Base-by-base conservation (phyloP, 371 early-diverging fungal species). In the Agmasoma carcini region DNA sequence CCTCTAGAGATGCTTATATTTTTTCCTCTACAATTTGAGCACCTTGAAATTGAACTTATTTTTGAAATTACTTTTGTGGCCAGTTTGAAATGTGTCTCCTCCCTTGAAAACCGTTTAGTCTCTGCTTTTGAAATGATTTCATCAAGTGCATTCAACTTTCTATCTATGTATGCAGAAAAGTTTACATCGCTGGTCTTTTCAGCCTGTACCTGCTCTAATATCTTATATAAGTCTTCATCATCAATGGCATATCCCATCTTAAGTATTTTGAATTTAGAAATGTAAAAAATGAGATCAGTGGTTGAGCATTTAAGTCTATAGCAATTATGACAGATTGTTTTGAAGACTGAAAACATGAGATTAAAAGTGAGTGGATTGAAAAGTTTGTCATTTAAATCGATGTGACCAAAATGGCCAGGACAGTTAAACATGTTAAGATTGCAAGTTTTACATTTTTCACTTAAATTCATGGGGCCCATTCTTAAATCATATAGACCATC, bases 401-500 rank as follows among this genome's bases (percentile, higher is more conserved):
- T 72, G 38, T 73, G 62, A 12, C 77, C 77, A 61, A 72, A 74
- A 41, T 76, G 77, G 31, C 77, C 77, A 12, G 69, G 70, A 57
- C 77, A 76, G 9, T n/a, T 23, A 19, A 59, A 44, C 17, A 45
- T 34, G 12, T 52, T 49, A 17, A 72, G 36, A 22, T 57, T 38
- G 59, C 77, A 76, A 9, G 66, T 64, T 37, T 51, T 48, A 41
- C 77, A 76, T 2, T 34, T 27, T 12, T 19, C 82, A 81, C 77
- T 67, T 79, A 78, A 79, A 80, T 65, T 81, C 79, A 66, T 79
- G 79, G 99, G 93, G 29, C 99, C 99, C 61, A 99, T 81, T 12
- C 86, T 81, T 38, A 83, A 79, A 78, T 96, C 97, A 67, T 92
- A 90, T 20, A 95, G 79, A 61, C 96, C 95, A 49, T 88, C 85